These are phyloP conservation scores for Cytospora paraplurivora DNA, from an alignment of 2,329 filamentous ascomycete genomes.

Conservation along the genomic window DNA sequence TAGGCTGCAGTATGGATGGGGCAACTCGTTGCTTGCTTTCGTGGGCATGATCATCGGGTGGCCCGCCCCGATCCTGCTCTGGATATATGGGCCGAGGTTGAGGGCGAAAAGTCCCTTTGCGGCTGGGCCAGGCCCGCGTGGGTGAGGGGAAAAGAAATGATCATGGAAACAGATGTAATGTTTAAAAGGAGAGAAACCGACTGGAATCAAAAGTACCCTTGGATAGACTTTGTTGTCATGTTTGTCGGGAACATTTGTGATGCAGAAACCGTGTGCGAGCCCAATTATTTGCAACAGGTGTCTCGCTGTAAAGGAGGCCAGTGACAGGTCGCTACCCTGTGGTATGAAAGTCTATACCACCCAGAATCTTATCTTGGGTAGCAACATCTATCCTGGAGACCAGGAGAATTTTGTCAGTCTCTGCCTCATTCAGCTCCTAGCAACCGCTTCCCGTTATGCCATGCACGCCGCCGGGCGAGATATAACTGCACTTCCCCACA, in stretches of 20 bases:
- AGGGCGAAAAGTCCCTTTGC: constrained; percentile 37
- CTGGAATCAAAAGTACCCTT: too few species aligned
- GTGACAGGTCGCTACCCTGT: neutral
- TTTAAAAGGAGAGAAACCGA: neutral
- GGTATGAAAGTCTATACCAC: neutral
- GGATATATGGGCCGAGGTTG: constrained; percentile 46
- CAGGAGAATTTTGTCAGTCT: too few species aligned
- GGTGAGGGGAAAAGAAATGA: neutral
- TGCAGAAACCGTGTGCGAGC: too few species aligned
- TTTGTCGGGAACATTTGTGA: neutral
- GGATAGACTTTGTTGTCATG: neutral
- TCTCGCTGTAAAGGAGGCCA: neutral
- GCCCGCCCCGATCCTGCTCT: constrained; percentile 48
- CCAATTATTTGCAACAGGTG: neutral
- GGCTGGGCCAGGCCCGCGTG: constrained; percentile 12
- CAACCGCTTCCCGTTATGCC: constrained; percentile 37
- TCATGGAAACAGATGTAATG: neutral
- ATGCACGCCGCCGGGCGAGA: constrained; percentile 34
- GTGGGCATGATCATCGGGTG: constrained; percentile 44
- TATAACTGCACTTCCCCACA: constrained; percentile 36
- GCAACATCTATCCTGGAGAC: neutral
- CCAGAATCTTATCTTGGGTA: neutral
- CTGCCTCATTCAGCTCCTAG: constrained; percentile 8
- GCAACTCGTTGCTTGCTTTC: constrained; percentile 47
- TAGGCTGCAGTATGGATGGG: constrained; percentile 45